These are phyloP conservation scores for Cystobasidium slooffiae DNA, from an alignment of 1,284 basidiomycete genomes.

Conservation along the genomic window DNA sequence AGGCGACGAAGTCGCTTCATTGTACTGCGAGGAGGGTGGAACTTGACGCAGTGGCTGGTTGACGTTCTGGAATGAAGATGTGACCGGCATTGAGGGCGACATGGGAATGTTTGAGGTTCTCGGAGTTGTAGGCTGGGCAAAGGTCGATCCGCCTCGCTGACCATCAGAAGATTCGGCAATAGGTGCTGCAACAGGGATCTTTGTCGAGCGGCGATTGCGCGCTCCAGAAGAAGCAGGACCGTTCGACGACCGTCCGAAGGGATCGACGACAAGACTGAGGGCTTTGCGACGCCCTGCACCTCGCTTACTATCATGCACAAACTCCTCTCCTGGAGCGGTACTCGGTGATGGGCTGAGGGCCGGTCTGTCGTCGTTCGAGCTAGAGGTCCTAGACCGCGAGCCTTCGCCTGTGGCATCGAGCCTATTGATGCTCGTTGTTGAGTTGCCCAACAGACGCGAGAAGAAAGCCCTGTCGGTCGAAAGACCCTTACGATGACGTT, in stretches of 20 bases:
- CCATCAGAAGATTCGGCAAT: background rate
- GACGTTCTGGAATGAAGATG: slow-evolving; percentile 29
- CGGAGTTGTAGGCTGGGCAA: background rate
- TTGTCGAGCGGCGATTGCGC: slow-evolving; percentile 38
- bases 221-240: slow-evolving; percentile 16
- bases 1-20: slow-evolving; percentile 8
- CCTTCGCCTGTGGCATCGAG: slow-evolving; percentile 33
- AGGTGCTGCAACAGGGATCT: slow-evolving; percentile 9
- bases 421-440: slow-evolving; percentile 47
- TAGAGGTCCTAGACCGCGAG: slow-evolving; percentile 31
- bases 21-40: background rate
- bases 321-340: slow-evolving; percentile 12
- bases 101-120: slow-evolving; percentile 23
- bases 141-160: background rate
- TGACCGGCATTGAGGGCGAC: slow-evolving; percentile 32
- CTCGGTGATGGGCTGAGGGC: slow-evolving; percentile 1
- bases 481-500: slow-evolving; percentile 66
- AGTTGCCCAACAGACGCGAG: slow-evolving; percentile 65
- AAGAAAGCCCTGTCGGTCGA: slow-evolving; percentile 77
- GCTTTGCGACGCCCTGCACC: slow-evolving; percentile 68
- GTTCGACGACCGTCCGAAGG: slow-evolving; percentile 61
- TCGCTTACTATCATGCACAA: slow-evolving; percentile 24
- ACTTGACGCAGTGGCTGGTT: slow-evolving; percentile 28
- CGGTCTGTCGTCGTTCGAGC: slow-evolving; percentile 7
- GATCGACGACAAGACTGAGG: slow-evolving; percentile 79